phyloP scores from a whole-genome alignment of 371 early-diverging fungal species.

The Syncephalastrum monosporum region DNA sequence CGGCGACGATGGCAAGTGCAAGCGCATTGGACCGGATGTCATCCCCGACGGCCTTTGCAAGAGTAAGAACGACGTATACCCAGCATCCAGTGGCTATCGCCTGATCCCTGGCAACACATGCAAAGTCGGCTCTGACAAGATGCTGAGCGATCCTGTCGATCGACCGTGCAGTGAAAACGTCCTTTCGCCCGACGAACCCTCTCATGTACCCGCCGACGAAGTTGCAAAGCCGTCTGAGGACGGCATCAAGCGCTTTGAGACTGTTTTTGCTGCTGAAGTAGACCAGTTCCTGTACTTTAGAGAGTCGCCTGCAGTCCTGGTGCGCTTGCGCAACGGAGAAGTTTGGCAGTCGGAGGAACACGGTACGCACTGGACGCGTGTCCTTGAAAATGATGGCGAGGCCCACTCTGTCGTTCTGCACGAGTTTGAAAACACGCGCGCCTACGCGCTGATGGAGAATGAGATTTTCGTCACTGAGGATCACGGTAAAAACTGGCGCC shows the following conservation, averaged over 20 bases:
- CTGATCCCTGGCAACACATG: slow-evolving; percentile 83
- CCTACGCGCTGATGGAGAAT: slow-evolving; percentile 63
- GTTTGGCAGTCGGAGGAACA: slow-evolving; percentile 66
- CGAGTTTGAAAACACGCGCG: slow-evolving; percentile 57
- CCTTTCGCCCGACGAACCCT: slow-evolving; percentile 7
- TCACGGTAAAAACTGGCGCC: slow-evolving; percentile 64
- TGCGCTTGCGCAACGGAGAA: slow-evolving; percentile 56
- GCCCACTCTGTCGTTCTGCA: slow-evolving; percentile 43
- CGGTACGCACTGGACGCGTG: slow-evolving; percentile 62
- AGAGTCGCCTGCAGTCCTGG: slow-evolving; percentile 53
- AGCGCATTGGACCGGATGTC: slow-evolving; percentile 49
- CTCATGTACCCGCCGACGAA: neutral
- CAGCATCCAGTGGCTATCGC: slow-evolving; percentile 86
- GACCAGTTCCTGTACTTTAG: slow-evolving; percentile 56
- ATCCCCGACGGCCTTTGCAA: slow-evolving; percentile 59
- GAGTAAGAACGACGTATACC: slow-evolving; percentile 61
- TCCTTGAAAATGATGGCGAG: slow-evolving; percentile 36
- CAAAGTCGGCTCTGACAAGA: slow-evolving; percentile 45
- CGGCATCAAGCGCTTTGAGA: slow-evolving; percentile 33
- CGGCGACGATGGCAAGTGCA: slow-evolving; percentile 55
- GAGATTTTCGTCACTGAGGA: slow-evolving; percentile 65
- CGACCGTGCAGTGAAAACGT: slow-evolving; percentile 58
- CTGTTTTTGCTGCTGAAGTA: slow-evolving; percentile 46
- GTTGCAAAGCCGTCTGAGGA: slow-evolving; percentile 35
- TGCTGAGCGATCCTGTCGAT: slow-evolving; percentile 63